A percentile compares a stretch with the other conserved stretches of the same genome.
Evolutionary conservation across 768 basidiomycete species (phyloP).

Genomic region (Pleurotus citrinopileatus): DNA sequence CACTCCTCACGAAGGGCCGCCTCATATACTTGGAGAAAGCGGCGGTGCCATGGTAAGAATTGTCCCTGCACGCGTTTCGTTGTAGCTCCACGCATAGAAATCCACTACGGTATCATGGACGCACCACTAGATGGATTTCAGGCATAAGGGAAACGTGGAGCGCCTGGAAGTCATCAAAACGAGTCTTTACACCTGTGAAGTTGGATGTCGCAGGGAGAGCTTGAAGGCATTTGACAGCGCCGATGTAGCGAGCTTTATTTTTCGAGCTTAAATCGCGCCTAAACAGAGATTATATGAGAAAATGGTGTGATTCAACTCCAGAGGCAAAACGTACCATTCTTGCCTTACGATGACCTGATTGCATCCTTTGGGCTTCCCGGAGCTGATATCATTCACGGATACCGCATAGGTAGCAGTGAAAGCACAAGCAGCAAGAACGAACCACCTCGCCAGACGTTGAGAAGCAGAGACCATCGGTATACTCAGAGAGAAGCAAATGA

Average conservation of each 20-base stretch:
- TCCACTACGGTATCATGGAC: not conserved
- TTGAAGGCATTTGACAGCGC: constrained; percentile 14
- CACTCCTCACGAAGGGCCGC: constrained; percentile 23
- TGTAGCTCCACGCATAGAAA: not conserved
- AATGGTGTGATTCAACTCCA: not conserved
- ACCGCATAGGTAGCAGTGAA: no score
- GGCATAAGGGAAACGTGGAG: constrained; percentile 18
- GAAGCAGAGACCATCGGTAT: no score
- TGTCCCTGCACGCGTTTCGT: constrained; percentile 19
- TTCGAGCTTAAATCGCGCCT: not conserved
- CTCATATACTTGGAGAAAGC: constrained; percentile 22
- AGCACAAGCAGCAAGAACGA: no score
- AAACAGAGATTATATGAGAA: not conserved
- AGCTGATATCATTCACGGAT: no score
- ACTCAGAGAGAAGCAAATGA: no score
- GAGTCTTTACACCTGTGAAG: constrained; percentile 12
- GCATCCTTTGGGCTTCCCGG: no score
- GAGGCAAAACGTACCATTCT: not conserved
- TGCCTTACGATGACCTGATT: not conserved
- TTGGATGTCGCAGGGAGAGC: constrained; percentile 5
- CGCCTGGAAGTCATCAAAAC: constrained; percentile 23
- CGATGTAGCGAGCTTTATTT: constrained; percentile 5
- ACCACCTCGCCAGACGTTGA: no score
- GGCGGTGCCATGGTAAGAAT: constrained; percentile 30
- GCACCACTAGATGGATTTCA: constrained; percentile 18